Evolutionary conservation across 1,284 basidiomycete genomes (phyloP).

Genomic region (Hymenochaete sp.): DNA sequence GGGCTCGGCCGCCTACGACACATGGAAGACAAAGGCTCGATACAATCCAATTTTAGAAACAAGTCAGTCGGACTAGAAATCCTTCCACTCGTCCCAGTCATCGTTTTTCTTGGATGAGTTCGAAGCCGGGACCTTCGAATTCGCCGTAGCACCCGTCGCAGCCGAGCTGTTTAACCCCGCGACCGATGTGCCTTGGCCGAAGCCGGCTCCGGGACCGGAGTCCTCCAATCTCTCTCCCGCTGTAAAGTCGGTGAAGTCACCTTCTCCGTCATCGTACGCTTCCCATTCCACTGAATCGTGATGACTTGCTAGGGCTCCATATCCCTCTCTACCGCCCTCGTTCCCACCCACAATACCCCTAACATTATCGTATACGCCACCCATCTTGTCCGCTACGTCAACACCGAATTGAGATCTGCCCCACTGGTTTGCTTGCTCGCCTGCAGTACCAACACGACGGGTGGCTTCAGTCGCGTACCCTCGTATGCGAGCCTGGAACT

Average conservation of each 20-base stretch:
- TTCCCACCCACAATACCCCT: constrained; percentile 12
- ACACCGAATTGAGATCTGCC: constrained; percentile 65
- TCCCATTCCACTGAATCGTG: constrained; percentile 15
- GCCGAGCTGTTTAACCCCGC: neutral
- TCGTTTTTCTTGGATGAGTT: constrained; percentile 13
- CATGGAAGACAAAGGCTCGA: no score
- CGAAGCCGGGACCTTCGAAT: neutral
- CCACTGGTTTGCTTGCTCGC: constrained; percentile 62
- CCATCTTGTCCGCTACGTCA: constrained; percentile 67
- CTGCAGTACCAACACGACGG: constrained; percentile 48
- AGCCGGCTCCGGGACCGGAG: neutral
- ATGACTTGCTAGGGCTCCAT: constrained; percentile 15
- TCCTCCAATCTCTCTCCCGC: constrained; percentile 3
- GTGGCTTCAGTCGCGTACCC: constrained; percentile 64
- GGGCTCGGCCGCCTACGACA: no score
- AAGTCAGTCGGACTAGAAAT: constrained; percentile 6
- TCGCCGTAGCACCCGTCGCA: neutral
- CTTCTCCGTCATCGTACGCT: constrained; percentile 15
- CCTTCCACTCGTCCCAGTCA: constrained; percentile 18
- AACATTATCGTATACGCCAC: constrained; percentile 27
- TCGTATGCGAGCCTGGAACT: constrained; percentile 60
- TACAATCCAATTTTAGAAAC: no score
- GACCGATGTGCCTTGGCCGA: neutral
- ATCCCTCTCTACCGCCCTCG: constrained; percentile 13
- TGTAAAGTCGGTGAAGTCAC: constrained; percentile 15